Evolutionary conservation across 441 rosid species (phyloP), one percentile per base, ranked within the genome.

Genomic region (Populus trichocarpa): DNA sequence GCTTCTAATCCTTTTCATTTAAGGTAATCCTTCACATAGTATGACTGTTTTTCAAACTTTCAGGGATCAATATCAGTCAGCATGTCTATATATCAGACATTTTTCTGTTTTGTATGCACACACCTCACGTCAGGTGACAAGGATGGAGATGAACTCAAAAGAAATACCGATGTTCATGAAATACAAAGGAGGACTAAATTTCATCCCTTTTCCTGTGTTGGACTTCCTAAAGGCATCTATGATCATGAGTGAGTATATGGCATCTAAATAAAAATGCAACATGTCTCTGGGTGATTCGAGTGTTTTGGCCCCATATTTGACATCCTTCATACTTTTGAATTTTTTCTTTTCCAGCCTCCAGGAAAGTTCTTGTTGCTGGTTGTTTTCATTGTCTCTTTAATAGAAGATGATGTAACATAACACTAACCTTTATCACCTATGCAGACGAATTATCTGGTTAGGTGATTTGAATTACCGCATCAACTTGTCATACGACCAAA

Each of bases 41-140:
- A 65, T 81, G 81, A 78, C 66, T 50, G 50, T 70, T 73, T 30
- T 84, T 83, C 77, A 69, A 75, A 81, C 70, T 84, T 85, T n/a
- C 89, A 94, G 98, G 98, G 98, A 85, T 92, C 98, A 42, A 77
- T 94, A 77, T 90, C 98, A 14, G 96, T 94, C 84, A 94, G 97
- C 71, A 87, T 94, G 94, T 92, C 98, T 9, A 86, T 94, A 82
- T 81, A 92, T 82, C 96, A 94, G 83, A 94, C 98, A 16, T 81
- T 83, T 72, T 91, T 90, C 75, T 94, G 97, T 83, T 94, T 94
- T 81, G 79, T 90, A 70, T 88, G 92, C 74, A 69, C 93, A 13
- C 98, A 94, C 85, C 86, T 94, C 73, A 91, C 97, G 32, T 84
- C 98, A 50, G 98, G 98, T 33, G 96, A 92, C 79, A 90, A 88